Percentiles rank a stretch among this genome's conserved stretches.
Conservation (phyloP, 1,284 basidiomycete species). For the Naganishia albida region DNA sequence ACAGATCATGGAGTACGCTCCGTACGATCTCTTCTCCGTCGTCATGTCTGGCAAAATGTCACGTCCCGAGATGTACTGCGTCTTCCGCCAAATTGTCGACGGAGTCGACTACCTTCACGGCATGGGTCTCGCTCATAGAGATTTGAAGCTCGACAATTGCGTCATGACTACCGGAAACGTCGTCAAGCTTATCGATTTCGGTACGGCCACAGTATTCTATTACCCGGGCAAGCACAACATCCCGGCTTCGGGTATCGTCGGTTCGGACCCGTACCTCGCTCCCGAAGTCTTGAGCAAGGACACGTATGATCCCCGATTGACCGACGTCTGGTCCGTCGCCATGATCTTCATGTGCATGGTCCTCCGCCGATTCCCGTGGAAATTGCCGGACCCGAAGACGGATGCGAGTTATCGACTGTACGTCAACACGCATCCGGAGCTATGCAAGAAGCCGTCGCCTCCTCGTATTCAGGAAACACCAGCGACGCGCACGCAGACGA, state of each 20-base stretch:
- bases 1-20: constrained; percentile 98
- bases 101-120: constrained; percentile 98
- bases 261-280: constrained; percentile 96
- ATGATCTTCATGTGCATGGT: constrained; percentile 99
- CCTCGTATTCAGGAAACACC: constrained; percentile 21
- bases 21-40: constrained; percentile 96
- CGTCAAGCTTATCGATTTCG: constrained; percentile 99
- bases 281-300: constrained; percentile 85
- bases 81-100: constrained; percentile 97
- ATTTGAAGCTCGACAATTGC: constrained; percentile 99
- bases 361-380: constrained; percentile 98
- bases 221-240: constrained; percentile 87
- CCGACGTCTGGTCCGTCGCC: constrained; percentile 97
- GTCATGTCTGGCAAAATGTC: constrained; percentile 99
- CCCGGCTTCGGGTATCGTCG: constrained; percentile 86
- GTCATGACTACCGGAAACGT: constrained; percentile 94
- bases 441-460: constrained; percentile 58
- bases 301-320: constrained; percentile 92
- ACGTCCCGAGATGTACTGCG: constrained; percentile 96
- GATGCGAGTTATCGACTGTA: constrained; percentile 91
- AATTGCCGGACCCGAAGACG: constrained; percentile 90
- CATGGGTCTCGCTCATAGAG: constrained; percentile 95
- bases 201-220: constrained; percentile 97
- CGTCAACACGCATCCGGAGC: constrained; percentile 86
- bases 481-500: constrained; percentile 39